Evolutionary conservation across 2,329 filamentous ascomycete species (phyloP), one percentile per base, ranked within the genome.

Genomic region (Penicillium crustosum): DNA sequence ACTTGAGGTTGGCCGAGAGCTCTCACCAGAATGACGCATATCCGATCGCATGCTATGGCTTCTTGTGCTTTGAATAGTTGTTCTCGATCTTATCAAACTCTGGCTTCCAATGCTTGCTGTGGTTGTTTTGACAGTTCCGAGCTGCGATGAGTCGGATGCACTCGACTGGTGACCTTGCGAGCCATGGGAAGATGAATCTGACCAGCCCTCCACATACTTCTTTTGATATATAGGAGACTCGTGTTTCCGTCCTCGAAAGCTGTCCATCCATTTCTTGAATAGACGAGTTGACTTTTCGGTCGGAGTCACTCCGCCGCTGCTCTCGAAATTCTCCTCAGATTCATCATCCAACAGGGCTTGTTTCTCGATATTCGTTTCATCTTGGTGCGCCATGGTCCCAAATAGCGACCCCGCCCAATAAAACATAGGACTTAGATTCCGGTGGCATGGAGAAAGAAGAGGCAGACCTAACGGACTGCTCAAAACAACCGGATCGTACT

Each of bases 111-210:
- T 79, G 59, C 91, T 96, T 59, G 91, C 81, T 58, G 89, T 93
- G 52, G 90, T 89, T 61, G 91, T 94, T 71, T 89, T 91, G 65
- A 95, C 83, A 17, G 86, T 88, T n/a, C 87, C 86, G 39, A 97
- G 85, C 68, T 93, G 92, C 2, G 84, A 89, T 59, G 90, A 86
- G 0, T 92, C 95, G 2, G 88, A 89, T 8, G 84, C 86, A 55
- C 85, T 82, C 58, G 83, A 80, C 65, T 82, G 81, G 49, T 65
- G 67, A 38, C 71, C 65, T 31, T 67, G 67, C 29, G 55, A 57
- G 21, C 49, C 49, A 36, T 57, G 55, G 9, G 55, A 58, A n/a
- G 68, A 65, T 15, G 66, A 61, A 38, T 72, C 67, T 13, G 67
- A 65, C 75, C 75, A 78, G 41, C 74, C 73, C n/a, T 73, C 65